Percentiles rank a stretch among this genome's conserved stretches.
phyloP scores from a whole-genome alignment of 2,329 filamentous ascomycete genomes.

The Aspergillus jensenii region DNA sequence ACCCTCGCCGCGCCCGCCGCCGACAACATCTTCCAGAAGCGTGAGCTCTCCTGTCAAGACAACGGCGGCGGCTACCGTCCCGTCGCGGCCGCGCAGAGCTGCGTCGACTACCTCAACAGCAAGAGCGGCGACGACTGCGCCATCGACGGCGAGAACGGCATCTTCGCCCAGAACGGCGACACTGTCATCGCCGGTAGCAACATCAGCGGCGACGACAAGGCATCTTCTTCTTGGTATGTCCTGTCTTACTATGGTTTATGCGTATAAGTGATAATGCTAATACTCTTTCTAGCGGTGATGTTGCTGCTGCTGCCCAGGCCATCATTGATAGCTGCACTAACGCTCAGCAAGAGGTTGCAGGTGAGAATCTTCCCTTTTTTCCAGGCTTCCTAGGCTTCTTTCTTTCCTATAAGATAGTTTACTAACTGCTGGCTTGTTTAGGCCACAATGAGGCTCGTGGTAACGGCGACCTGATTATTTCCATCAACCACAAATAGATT shows the following conservation, averaged over 20 bases:
- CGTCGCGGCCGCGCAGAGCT: slow-evolving; percentile 1
- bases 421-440: background rate
- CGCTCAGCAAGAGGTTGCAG: background rate
- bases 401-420: background rate
- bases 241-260: background rate
- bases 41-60: slow-evolving; percentile 5
- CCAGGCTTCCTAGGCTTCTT: background rate
- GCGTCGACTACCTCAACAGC: slow-evolving; percentile 3
- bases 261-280: background rate
- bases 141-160: background rate
- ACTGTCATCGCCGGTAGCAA: slow-evolving; percentile 1
- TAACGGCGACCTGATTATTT: background rate
- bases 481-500: background rate
- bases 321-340: slow-evolving; percentile 5
- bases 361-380: background rate
- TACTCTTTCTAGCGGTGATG: background rate
- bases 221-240: slow-evolving; percentile 1
- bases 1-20: background rate
- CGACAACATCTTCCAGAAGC: background rate
- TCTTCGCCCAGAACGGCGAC: background rate
- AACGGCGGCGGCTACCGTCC: slow-evolving; percentile 5
- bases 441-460: background rate
- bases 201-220: background rate
- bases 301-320: background rate
- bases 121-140: background rate